Evolutionary conservation across 192 early-diverging fungal genomes (phyloP), one percentile per base, ranked within the genome.

Genomic region (Tieghemiomyces parasiticus): DNA sequence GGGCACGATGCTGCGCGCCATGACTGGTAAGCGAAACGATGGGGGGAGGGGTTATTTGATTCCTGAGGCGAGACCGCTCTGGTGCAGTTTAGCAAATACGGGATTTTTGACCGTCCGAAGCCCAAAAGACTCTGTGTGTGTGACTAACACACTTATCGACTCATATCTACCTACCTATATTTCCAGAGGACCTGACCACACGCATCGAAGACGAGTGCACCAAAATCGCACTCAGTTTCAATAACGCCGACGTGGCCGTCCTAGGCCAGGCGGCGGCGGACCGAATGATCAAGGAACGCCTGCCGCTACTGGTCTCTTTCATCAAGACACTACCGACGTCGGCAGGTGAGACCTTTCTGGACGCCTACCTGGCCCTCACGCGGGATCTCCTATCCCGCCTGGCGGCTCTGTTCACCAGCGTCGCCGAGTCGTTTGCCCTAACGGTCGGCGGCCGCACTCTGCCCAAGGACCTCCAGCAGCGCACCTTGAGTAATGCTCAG

Each of bases 271-370:
- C 19, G 19, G 16, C 55, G 33, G 16, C n/a, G 22, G 55, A 58
- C 35, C 55, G 55, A 3, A 24, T 58, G 8, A 38, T 58, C 34
- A 34, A 58, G 26, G 35, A 25, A 30, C 55, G 35, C n/a, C 13
- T 58, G 10, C 55, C 55, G 16, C 30, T 58, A 30, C n/a, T 58
- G 31, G 33, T 58, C 20, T 58, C 55, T 20, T 58, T 58, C 35
- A 25, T 58, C n/a, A 58, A 58, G 32, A 58, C 55, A 1, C 35
- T 58, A 35, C 55, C 55, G 34, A 16, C 20, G 32, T 9, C 34
- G 33, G 30, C 55, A 12, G 55, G 55, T 22, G 32, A 16, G n/a
- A 58, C 55, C 6, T 20, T 58, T 30, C 13, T 58, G 2, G 55
- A 58, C 55, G 32, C 32, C 16, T 58, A 58, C 16, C 26, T 35